phyloP scores from a whole-genome alignment of 345 rosid species.

The Sisymbrium irio region DNA sequence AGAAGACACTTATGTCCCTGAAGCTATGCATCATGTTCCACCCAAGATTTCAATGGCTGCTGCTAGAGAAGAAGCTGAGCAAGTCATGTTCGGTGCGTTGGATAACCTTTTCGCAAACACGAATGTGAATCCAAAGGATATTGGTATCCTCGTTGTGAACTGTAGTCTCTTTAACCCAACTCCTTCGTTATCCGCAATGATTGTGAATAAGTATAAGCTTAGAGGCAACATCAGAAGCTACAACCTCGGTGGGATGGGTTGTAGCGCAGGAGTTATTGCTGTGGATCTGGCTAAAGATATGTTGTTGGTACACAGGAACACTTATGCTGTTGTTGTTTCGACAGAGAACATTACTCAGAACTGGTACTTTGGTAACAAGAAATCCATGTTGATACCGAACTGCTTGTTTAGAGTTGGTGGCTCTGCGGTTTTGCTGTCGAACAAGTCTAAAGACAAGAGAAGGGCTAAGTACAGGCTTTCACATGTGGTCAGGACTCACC shows the following conservation, averaged over 20 bases:
- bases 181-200: conserved; percentile 52
- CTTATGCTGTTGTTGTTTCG: conserved; percentile 47
- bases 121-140: conserved; percentile 39
- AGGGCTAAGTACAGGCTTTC: conserved; percentile 43
- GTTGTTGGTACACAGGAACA: conserved; percentile 40
- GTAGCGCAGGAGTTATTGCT: conserved; percentile 49
- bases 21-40: conserved; percentile 40
- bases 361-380: conserved; percentile 48
- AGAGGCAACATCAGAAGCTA: conserved; percentile 49
- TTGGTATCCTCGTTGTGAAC: conserved; percentile 50
- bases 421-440: conserved; percentile 43
- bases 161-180: conserved; percentile 55
- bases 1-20: conserved; percentile 44
- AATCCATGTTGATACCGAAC: conserved; percentile 48
- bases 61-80: conserved; percentile 50
- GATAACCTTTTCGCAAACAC: conserved; percentile 45
- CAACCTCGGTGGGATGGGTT: conserved; percentile 57
- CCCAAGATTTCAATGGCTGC: conserved; percentile 43
- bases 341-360: conserved; percentile 50
- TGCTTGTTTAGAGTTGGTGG: conserved; percentile 51
- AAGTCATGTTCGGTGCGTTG: conserved; percentile 53
- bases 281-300: conserved; percentile 49
- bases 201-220: conserved; percentile 47
- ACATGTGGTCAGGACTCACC: conserved; percentile 48
- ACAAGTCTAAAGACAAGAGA: conserved; percentile 30